Evolutionary conservation across 345 rosid species (phyloP).

Genomic region (Acer saccharum): DNA sequence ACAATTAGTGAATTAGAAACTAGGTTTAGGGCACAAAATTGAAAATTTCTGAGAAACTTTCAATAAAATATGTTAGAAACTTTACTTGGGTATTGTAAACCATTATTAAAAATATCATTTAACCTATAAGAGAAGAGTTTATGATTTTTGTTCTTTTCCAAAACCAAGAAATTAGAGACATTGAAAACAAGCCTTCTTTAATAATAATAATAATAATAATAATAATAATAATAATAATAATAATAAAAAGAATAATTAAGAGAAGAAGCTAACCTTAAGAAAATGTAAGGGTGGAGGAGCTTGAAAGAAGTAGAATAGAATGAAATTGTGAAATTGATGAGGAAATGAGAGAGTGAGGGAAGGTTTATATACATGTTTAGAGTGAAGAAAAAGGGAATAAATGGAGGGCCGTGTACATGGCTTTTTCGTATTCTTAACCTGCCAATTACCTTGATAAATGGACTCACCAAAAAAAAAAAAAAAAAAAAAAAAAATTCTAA

Average conservation of each 20-base stretch:
- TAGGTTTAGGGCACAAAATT: background rate
- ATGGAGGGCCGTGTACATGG: conserved; percentile 41
- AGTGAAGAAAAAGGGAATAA: conserved; percentile 33
- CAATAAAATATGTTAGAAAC: background rate
- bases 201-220: background rate
- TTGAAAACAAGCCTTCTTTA: background rate
- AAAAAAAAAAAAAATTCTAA: conserved; percentile 24
- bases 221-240: too few species aligned
- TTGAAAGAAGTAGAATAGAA: conserved; percentile 12
- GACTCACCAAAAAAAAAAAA: conserved; percentile 23
- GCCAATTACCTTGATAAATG: conserved; percentile 48
- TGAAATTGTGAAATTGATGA: conserved; percentile 28
- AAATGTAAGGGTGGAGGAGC: background rate
- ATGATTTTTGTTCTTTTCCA: background rate
- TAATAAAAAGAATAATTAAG: background rate
- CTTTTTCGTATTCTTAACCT: conserved; percentile 63
- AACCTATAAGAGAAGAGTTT: too few species aligned
- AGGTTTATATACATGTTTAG: conserved; percentile 45
- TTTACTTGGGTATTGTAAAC: background rate
- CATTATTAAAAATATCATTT: too few species aligned
- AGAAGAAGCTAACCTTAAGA: conserved; percentile 32
- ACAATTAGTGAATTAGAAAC: background rate
- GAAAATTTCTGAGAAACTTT: background rate
- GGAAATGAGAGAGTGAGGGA: conserved; percentile 24
- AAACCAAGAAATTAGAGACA: background rate